A percentile compares a stretch with the other conserved stretches of the same genome.
These are phyloP conservation scores for Backusella tuberculispora DNA, from an alignment of 192 early-diverging fungal genomes.

Conservation along the genomic window DNA sequence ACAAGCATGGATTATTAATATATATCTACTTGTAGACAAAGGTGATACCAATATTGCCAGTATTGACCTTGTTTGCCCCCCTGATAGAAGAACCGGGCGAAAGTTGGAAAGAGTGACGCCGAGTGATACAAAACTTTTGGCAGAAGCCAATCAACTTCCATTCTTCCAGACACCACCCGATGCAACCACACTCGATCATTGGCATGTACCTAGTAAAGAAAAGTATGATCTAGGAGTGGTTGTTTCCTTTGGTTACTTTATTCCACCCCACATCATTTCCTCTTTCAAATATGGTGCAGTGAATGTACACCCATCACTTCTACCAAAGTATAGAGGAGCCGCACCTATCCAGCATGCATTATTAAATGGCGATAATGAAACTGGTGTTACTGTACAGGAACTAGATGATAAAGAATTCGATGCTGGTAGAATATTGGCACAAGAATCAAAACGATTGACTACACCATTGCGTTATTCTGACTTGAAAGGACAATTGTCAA, in stretches of 20 bases:
- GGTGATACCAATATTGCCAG: constrained; percentile 29
- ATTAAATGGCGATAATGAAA: constrained; percentile 68
- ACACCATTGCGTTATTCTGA: not conserved
- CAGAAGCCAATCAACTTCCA: constrained; percentile 40
- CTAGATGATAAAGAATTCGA: constrained; percentile 80
- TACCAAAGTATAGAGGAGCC: constrained; percentile 93
- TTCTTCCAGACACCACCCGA: constrained; percentile 59
- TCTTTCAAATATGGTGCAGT: constrained; percentile 70
- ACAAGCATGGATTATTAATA: constrained; percentile 35
- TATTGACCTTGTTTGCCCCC: constrained; percentile 39
- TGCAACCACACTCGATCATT: constrained; percentile 45
- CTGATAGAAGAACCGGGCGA: constrained; percentile 44
- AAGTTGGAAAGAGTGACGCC: constrained; percentile 22
- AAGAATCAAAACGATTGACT: constrained; percentile 42
- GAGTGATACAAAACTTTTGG: constrained; percentile 53
- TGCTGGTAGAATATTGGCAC: constrained; percentile 80
- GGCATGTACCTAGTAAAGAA: constrained; percentile 46
- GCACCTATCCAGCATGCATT: constrained; percentile 89
- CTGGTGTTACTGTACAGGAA: constrained; percentile 89
- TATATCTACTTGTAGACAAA: constrained; percentile 40
- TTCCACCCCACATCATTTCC: constrained; percentile 73
- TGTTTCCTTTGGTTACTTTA: constrained; percentile 93
- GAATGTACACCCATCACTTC: constrained; percentile 93
- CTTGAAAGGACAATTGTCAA: constrained; percentile 42
- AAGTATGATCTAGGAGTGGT: constrained; percentile 85